Evolutionary conservation across 1,139 yeast species (phyloP), one percentile per base, ranked within the genome.

Genomic region (Blastobotrys malaysiensis): DNA sequence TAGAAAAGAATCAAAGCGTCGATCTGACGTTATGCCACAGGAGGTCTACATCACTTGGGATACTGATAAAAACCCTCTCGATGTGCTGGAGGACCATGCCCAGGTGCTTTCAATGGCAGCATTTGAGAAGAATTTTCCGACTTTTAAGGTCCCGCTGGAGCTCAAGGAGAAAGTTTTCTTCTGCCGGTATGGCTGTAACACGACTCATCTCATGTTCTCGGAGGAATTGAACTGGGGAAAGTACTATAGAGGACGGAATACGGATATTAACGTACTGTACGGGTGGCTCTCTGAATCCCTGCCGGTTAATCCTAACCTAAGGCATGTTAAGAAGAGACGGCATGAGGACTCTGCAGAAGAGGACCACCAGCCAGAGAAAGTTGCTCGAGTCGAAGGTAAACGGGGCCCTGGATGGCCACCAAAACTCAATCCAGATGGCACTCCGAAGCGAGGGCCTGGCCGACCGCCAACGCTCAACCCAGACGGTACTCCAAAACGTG

Each of bases 11-110:
- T 54, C 55, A 26, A 47, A 49, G 11, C 39, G 39, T 2, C 39
- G 39, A 31, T 13, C 14, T 31, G 39, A 31, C 16, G 39, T 31
- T 31, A 31, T 31, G 39, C 50, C 51, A 3, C 39, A 52, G 11
- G 67, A 63, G 46, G 36, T 63, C 6, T 60, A 58, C 48, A 52
- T 60, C 19, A 59, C 66, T 1, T 54, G 51, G 18, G 64, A 63
- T 27, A 52, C 48, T 9, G 61, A 58, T 24, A 50, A 51, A 24
- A 61, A 63, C 43, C 52, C 57, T 5, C 52, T 63, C 24, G 62
- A 59, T 18, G 55, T 56, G 5, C 45, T 63, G 1, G 31, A 57
- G n/a, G 61, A 55, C 3, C 54, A 47, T 6, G 63, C 60, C 43
- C 24, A 45, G 16, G 58, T 63, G 3, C 19, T 59, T 9, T 58